Conservation (phyloP, 768 basidiomycete species). For the Lactifluus piperatus region DNA sequence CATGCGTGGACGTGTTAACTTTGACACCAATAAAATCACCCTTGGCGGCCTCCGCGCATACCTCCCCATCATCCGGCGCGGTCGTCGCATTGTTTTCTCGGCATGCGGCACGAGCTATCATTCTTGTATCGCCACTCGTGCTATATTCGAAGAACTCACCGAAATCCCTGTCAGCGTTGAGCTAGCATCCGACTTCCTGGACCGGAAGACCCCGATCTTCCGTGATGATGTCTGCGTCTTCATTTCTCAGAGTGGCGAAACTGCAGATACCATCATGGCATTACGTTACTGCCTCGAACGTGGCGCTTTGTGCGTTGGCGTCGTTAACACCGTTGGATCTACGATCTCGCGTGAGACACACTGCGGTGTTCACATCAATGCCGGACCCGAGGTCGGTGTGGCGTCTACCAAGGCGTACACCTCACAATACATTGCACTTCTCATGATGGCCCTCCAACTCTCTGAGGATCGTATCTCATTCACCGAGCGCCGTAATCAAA, state of each 20-base stretch:
- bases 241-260: slow-evolving; percentile 96
- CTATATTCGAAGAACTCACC: slow-evolving; percentile 97
- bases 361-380: slow-evolving; percentile 99
- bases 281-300: slow-evolving; percentile 95
- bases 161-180: slow-evolving; percentile 98
- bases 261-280: slow-evolving; percentile 95
- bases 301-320: slow-evolving; percentile 93
- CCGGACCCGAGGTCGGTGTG: slow-evolving; percentile 97
- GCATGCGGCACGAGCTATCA: slow-evolving; percentile 99
- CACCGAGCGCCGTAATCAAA: slow-evolving; percentile 80
- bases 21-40: slow-evolving; percentile 84
- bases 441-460: slow-evolving; percentile 98
- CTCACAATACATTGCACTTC: slow-evolving; percentile 94
- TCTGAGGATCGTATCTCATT: slow-evolving; percentile 96
- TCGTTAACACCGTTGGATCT: slow-evolving; percentile 98
- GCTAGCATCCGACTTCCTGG: slow-evolving; percentile 95
- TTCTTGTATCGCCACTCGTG: slow-evolving; percentile 91
- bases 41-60: slow-evolving; percentile 94
- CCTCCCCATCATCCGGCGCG: slow-evolving; percentile 90
- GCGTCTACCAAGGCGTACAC: slow-evolving; percentile 99
- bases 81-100: slow-evolving; percentile 89
- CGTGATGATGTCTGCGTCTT: slow-evolving; percentile 96
- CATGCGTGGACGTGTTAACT: slow-evolving; percentile 99
- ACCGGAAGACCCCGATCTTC: slow-evolving; percentile 99
- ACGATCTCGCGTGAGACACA: slow-evolving; percentile 97